Conservation (phyloP, 2,329 filamentous ascomycete genomes). For the Aureobasidium sp. region DNA sequence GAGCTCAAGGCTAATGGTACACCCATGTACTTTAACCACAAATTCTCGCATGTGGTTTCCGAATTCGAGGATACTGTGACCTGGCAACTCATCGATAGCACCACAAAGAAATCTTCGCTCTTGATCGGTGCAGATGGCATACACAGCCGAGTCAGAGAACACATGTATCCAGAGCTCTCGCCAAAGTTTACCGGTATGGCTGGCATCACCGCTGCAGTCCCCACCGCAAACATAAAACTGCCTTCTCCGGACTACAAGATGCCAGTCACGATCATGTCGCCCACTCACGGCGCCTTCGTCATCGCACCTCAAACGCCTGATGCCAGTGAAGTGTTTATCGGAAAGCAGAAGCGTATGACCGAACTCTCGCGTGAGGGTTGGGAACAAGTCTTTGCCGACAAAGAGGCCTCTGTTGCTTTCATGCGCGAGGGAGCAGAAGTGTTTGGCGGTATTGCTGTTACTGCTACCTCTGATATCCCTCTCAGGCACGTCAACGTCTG, state of each 20-base stretch:
- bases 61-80: slow-evolving; percentile 26
- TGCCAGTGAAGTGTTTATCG: slow-evolving; percentile 30
- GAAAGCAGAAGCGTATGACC: slow-evolving; percentile 28
- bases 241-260: slow-evolving; percentile 21
- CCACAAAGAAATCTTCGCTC: slow-evolving; percentile 15
- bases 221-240: slow-evolving; percentile 18
- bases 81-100: slow-evolving; percentile 17
- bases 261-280: slow-evolving; percentile 29
- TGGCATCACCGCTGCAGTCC: slow-evolving; percentile 20
- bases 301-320: slow-evolving; percentile 31
- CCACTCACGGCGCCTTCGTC: slow-evolving; percentile 30
- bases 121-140: slow-evolving; percentile 23
- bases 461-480: slow-evolving; percentile 19
- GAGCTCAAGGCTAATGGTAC: slow-evolving; percentile 36
- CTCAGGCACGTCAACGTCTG: slow-evolving; percentile 19
- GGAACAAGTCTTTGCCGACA: slow-evolving; percentile 27
- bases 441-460: slow-evolving; percentile 16
- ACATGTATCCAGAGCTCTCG: slow-evolving; percentile 23
- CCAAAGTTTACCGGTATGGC: slow-evolving; percentile 21
- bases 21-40: slow-evolving; percentile 39
- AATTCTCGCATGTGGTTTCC: slow-evolving; percentile 35
- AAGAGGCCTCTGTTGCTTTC: slow-evolving; percentile 15
- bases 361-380: slow-evolving; percentile 29
- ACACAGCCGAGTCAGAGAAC: slow-evolving; percentile 23
- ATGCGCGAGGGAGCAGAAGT: slow-evolving; percentile 14